Evolutionary conservation across 805 yeast genomes (phyloP), one percentile per base, ranked within the genome.

Genomic region (Sporopachydermia quercuum): DNA sequence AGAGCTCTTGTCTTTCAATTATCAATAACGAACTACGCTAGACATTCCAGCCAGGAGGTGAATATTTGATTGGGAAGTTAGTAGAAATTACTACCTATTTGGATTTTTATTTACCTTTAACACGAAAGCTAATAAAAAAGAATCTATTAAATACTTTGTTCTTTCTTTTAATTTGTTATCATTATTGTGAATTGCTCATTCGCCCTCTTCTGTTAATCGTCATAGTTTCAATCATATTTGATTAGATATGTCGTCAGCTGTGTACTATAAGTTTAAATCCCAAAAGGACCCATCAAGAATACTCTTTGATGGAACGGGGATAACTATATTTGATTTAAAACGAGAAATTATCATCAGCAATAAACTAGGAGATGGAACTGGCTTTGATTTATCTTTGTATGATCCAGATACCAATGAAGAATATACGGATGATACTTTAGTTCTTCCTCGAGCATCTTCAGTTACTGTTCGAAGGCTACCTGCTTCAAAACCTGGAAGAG

Each of bases 281-380:
- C 96, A 87, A 56, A 78, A 76, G 51, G 76, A 72, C 35, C 78
- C 82, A 18, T 75, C 82, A 1, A 71, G 93, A 35, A 74, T 91
- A 18, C 70, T 78, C 37, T 91, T 91, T 54, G 98, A 91, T 56
- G 99, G 98, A 15, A 89, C 98, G 0, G 96, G 97, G 18, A 75
- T 91, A 35, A 84, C 94, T 2, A 94, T 87, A 1, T 91, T 89
- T 60, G 99, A 91, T 53, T 63, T 91, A 44, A 91, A 91, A 59
- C 76, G 89, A 45, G 97, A 91, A 49, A 85, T 91, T 39, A 80
- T 91, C 35, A 58, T 69, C 15, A 83, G 76, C 34, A 89, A 87
- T 57, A 81, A 76, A 49, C 65, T 91, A 13, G 85, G 87, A 4
- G 78, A 76, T 43, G 93, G 95, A 1, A 71, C 78, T 2, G 95